These are phyloP conservation scores for Trichoderma pleuroti DNA, from an alignment of 2,329 filamentous ascomycete species.

Conservation along the genomic window DNA sequence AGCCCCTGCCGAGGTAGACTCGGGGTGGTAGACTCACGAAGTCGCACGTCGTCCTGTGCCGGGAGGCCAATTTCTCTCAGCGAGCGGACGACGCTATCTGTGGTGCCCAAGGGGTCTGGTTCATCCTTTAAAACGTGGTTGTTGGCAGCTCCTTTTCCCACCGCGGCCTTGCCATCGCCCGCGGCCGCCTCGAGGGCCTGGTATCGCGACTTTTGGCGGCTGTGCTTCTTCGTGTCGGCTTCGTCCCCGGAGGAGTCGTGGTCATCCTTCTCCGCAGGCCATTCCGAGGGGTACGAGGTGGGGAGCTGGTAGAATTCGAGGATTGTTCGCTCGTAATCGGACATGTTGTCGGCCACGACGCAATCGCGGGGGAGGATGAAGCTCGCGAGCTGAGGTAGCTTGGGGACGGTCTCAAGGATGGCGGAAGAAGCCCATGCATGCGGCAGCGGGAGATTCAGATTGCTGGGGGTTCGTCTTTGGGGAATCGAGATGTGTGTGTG, in stretches of 20 bases:
- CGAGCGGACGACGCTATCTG: constrained; percentile 79
- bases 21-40: constrained; percentile 55
- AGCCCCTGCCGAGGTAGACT: constrained; percentile 13
- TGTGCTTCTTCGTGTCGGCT: constrained; percentile 44
- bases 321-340: constrained; percentile 71
- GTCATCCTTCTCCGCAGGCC: constrained; percentile 76
- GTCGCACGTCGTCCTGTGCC: constrained; percentile 75
- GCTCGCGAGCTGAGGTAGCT: background rate
- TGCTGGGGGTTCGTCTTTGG: background rate
- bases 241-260: constrained; percentile 62
- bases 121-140: constrained; percentile 88
- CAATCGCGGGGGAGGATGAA: background rate
- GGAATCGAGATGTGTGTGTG: background rate
- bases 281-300: constrained; percentile 73
- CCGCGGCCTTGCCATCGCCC: constrained; percentile 62
- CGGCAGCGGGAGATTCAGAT: background rate
- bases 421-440: background rate
- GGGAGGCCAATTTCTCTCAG: constrained; percentile 73
- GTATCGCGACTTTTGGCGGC: constrained; percentile 71
- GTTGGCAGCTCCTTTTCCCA: constrained; percentile 62
- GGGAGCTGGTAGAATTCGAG: constrained; percentile 88
- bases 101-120: constrained; percentile 82
- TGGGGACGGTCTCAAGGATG: background rate
- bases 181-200: constrained; percentile 76
- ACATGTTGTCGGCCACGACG: constrained; percentile 42